Base-by-base conservation (phyloP, 2,329 filamentous ascomycete species). In the Gnomoniopsis sp. region DNA sequence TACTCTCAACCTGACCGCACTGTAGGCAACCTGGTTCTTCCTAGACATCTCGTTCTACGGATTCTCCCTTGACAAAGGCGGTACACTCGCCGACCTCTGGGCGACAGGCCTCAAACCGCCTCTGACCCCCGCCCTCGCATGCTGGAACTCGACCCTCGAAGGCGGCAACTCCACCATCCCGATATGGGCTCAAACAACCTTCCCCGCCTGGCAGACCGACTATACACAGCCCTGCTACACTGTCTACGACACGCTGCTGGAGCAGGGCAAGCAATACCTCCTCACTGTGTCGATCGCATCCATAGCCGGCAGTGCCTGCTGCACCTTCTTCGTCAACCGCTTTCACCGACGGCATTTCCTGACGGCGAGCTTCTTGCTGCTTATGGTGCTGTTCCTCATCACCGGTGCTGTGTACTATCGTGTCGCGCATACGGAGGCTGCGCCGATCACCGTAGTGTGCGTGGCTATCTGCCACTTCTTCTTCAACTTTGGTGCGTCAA, bases 1-100 rank as follows among this genome's bases (percentile, higher is more conserved):
- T 15, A 17, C 23, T 14, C 33, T 15, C 17, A 21, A 49, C 14
- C 46, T 49, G 4, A 49, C 17, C 17, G 2, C 30, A 33, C 19
- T n/a, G 15, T n/a, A 55, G 53, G 68, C 77, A 26, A 75, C 77
- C 21, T 84, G 81, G 81, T 77, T 83, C 36, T 75, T 82, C 6
- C 72, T 85, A 12, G 82, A 85, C 57, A 71, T 84, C n/a, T 79
- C 79, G 15, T 84, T 84, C 62, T 84, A 83, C 60, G 82, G 81
- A 2, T 79, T 84, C 57, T 78, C 78, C 3, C 72, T 84, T 6
- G 79, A 79, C 51, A 78, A 78, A 56, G 66, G 74, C 51, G 71
- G 72, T 7, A 76, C 75, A 0, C 66, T 78, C 2, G 72, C 75
- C 22, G 75, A 76, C 47, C 70, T 78, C 55, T 78, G 76, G 76